Percentiles rank a stretch among this genome's conserved stretches.
Evolutionary conservation across 345 rosid genomes (phyloP).

Genomic region (Citrus unshiu): DNA sequence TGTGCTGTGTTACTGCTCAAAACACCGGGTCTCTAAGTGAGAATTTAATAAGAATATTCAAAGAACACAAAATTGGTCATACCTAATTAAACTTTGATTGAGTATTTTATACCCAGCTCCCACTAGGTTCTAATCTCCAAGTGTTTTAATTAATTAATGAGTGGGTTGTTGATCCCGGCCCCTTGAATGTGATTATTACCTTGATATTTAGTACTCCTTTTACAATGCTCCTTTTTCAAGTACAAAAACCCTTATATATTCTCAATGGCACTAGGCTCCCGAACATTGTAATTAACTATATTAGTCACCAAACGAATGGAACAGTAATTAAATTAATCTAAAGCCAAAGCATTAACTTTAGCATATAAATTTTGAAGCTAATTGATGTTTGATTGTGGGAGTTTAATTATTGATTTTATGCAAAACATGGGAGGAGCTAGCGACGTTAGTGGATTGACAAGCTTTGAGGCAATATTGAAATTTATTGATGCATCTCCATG

Average conservation of each 20-base stretch:
- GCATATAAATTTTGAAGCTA: neutral
- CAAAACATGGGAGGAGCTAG: neutral
- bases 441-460: constrained; percentile 14
- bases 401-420: constrained; percentile 3
- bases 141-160: neutral
- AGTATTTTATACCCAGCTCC: neutral
- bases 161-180: neutral
- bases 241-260: neutral
- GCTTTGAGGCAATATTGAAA: neutral
- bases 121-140: neutral
- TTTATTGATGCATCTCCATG: neutral
- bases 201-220: constrained; percentile 6
- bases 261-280: neutral
- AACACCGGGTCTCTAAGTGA: neutral
- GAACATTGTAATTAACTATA: too few relatives aligned
- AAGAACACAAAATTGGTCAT: neutral
- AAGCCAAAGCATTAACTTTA: too few relatives aligned
- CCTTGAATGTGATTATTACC: neutral
- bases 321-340: too few relatives aligned
- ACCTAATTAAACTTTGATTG: neutral
- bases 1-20: neutral
- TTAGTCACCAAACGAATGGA: too few relatives aligned
- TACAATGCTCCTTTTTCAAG: neutral
- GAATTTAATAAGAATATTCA: neutral
- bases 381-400: neutral